Percentiles rank a stretch among this genome's conserved stretches.
Evolutionary conservation across 495 filamentous ascomycete genomes (phyloP).

Genomic region (Alectoria sarmentosa): DNA sequence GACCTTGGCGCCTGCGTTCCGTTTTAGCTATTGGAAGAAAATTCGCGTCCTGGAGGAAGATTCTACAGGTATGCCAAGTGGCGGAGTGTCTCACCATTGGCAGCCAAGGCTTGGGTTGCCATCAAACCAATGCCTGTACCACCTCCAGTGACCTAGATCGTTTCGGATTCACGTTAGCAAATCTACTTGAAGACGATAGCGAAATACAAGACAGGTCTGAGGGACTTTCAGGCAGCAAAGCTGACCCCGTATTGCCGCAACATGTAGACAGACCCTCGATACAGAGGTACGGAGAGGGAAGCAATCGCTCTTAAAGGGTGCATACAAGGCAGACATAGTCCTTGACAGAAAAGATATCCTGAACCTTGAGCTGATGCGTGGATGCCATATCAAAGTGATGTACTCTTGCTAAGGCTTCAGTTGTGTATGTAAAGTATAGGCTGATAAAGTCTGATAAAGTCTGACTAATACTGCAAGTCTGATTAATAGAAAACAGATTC

Average conservation of each 20-base stretch:
- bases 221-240: neutral
- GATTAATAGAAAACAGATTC: too few species aligned
- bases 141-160: conserved; percentile 24
- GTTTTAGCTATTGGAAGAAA: neutral
- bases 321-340: conserved; percentile 53
- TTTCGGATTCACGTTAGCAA: neutral
- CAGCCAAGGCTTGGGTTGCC: conserved; percentile 32
- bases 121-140: conserved; percentile 36
- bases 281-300: neutral
- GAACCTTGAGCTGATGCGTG: conserved; percentile 41
- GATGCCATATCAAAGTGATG: conserved; percentile 39
- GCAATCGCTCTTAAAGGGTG: neutral
- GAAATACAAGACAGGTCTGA: neutral
- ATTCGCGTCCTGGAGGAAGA: neutral
- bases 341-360: conserved; percentile 54
- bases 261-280: neutral
- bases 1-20: conserved; percentile 25
- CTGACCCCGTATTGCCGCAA: neutral
- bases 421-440: too few species aligned
- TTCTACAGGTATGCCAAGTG: neutral
- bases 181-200: neutral
- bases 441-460: too few species aligned
- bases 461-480: too few species aligned
- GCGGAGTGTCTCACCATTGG: conserved; percentile 1
- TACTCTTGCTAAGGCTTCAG: too few species aligned